Conservation (phyloP, 164 flowering plant species). For the Stephania yunnanensis region DNA sequence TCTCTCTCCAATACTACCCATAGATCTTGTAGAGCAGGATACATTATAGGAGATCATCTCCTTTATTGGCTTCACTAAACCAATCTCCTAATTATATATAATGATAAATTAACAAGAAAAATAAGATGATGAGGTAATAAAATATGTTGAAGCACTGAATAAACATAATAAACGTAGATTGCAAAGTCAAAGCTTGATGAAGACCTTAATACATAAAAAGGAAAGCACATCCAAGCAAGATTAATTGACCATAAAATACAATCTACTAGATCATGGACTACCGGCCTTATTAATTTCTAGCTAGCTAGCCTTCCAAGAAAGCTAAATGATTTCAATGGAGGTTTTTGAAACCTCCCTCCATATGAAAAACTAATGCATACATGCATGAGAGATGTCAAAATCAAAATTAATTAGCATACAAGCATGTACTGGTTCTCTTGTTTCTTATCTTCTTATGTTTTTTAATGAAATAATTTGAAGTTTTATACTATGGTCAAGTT, state of each 20-base stretch:
- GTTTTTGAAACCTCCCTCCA: neutral
- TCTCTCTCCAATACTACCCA: conserved; percentile 29
- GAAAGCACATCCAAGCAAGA: conserved; percentile 1
- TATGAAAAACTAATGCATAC: neutral
- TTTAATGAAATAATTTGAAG: too few species aligned
- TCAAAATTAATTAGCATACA: neutral
- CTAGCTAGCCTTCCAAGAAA: neutral
- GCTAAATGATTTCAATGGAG: neutral
- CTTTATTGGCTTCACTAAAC: conserved; percentile 70
- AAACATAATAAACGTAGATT: neutral
- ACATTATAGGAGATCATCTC: conserved; percentile 49
- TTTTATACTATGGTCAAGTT: too few species aligned
- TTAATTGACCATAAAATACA: conserved; percentile 2
- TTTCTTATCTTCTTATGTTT: too few species aligned
- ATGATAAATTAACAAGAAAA: neutral
- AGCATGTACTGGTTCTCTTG: neutral
- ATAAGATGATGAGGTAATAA: neutral
- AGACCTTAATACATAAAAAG: neutral
- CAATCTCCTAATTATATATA: conserved; percentile 45
- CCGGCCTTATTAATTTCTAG: neutral
- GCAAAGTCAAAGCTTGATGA: neutral
- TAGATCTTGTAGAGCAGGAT: conserved; percentile 34
- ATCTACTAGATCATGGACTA: neutral
- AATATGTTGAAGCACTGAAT: neutral
- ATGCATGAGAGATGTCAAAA: neutral